Conservation (phyloP, 495 filamentous ascomycete species). For the Mycothermus thermophilus region DNA sequence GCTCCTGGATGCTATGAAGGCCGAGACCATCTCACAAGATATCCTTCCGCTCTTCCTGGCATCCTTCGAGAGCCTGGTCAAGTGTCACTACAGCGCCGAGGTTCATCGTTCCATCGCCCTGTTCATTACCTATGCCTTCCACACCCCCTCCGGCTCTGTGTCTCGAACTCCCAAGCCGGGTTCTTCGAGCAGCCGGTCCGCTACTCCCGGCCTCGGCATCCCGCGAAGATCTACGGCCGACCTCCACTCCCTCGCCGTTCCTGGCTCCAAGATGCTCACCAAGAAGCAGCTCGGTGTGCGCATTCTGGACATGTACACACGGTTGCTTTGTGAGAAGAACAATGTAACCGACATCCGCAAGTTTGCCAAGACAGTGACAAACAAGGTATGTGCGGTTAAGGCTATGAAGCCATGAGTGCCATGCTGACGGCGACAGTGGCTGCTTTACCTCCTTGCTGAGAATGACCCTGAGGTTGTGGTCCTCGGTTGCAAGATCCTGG, state of each 20-base stretch:
- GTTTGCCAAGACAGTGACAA: conserved; percentile 90
- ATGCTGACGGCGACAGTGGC: conserved; percentile 56
- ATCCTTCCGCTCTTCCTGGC: conserved; percentile 60
- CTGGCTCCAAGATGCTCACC: conserved; percentile 21
- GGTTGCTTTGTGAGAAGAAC: conserved; percentile 61
- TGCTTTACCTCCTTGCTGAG: conserved; percentile 84
- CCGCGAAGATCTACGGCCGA: conserved; percentile 12
- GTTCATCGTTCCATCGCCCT: conserved; percentile 75
- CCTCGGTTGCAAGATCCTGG: conserved; percentile 69
- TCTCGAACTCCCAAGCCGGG: conserved; percentile 38
- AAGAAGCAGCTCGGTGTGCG: conserved; percentile 55
- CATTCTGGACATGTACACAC: conserved; percentile 69
- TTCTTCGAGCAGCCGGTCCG: conserved; percentile 24
- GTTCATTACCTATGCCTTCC: conserved; percentile 85
- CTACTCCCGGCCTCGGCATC: conserved; percentile 19
- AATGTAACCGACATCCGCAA: conserved; percentile 58
- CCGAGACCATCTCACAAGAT: conserved; percentile 56
- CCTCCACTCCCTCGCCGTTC: conserved; percentile 10
- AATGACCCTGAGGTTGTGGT: conserved; percentile 71
- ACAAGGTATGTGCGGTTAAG: too few species aligned
- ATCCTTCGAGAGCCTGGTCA: conserved; percentile 64
- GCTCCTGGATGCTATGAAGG: conserved; percentile 77
- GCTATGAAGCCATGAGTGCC: too few species aligned
- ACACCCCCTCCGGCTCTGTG: conserved; percentile 42
- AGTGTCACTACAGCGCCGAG: conserved; percentile 65